phyloP scores from a whole-genome alignment of 495 filamentous ascomycete genomes.

The Trichoderma virens region DNA sequence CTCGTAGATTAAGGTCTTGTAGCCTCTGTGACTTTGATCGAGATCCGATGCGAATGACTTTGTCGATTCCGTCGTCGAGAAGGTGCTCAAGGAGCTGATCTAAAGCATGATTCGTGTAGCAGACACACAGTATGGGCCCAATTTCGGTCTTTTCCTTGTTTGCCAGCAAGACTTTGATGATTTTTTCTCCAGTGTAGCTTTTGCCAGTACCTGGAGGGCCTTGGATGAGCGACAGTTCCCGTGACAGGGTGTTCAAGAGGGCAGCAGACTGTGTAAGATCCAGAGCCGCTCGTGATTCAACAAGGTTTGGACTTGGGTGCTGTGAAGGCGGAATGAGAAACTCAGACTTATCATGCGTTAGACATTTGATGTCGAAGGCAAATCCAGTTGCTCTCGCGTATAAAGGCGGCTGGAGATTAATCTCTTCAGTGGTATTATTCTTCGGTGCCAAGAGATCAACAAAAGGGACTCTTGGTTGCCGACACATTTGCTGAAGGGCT shows the following conservation, averaged over 20 bases:
- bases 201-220: slow-evolving; percentile 82
- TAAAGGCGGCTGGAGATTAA: slow-evolving; percentile 33
- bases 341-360: slow-evolving; percentile 31
- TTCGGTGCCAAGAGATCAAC: slow-evolving; percentile 46
- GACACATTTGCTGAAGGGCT: slow-evolving; percentile 54
- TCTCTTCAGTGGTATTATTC: not conserved
- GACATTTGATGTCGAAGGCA: slow-evolving; percentile 42
- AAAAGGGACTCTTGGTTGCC: slow-evolving; percentile 48
- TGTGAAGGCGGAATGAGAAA: slow-evolving; percentile 29
- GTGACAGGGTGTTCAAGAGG: slow-evolving; percentile 47
- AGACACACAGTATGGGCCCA: slow-evolving; percentile 57
- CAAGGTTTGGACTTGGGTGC: slow-evolving; percentile 29
- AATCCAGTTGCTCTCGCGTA: slow-evolving; percentile 48
- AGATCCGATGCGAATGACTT: slow-evolving; percentile 64
- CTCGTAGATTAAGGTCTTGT: slow-evolving; percentile 38
- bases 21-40: slow-evolving; percentile 55
- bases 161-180: slow-evolving; percentile 52
- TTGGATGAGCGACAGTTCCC: slow-evolving; percentile 59
- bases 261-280: slow-evolving; percentile 53
- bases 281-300: slow-evolving; percentile 41
- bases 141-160: slow-evolving; percentile 43
- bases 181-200: slow-evolving; percentile 48
- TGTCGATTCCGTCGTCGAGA: slow-evolving; percentile 41
- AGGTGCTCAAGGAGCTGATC: slow-evolving; percentile 68
- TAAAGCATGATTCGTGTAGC: slow-evolving; percentile 67